A percentile compares a stretch with the other conserved stretches of the same genome.
Conservation (phyloP, 2,329 filamentous ascomycete genomes). For the Didymella pinodella region DNA sequence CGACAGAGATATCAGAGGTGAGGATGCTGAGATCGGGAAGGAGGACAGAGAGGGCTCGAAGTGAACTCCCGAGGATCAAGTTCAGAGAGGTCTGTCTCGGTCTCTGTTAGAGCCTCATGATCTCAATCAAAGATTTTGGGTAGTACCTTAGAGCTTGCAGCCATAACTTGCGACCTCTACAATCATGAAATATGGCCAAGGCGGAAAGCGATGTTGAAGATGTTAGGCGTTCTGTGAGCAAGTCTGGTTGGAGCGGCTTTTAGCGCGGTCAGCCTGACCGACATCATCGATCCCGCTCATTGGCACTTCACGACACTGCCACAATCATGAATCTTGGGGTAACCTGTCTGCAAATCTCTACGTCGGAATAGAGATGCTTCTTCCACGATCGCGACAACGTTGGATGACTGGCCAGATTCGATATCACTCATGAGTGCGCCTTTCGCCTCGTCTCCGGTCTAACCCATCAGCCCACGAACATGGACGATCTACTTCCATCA, state of each 20-base stretch:
- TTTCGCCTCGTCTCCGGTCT: not conserved
- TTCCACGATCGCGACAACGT: not conserved
- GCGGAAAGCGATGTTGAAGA: not conserved
- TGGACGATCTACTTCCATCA: constrained; percentile 67
- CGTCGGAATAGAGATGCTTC: not conserved
- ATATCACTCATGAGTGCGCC: not conserved
- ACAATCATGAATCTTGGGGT: constrained; percentile 11
- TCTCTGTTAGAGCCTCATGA: not conserved
- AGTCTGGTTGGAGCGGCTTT: constrained; percentile 10
- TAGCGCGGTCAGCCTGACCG: constrained; percentile 18
- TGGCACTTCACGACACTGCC: constrained; percentile 19
- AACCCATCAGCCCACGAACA: constrained; percentile 29
- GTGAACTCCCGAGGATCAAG: not conserved
- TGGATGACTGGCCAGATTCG: not conserved
- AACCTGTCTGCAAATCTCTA: not conserved
- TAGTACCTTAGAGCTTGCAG: too few species aligned
- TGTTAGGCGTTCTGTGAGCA: constrained; percentile 1
- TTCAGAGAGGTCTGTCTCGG: not conserved
- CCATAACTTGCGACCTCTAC: not conserved
- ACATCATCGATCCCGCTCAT: constrained; percentile 18
- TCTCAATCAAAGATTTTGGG: not conserved
- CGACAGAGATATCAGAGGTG: constrained; percentile 1
- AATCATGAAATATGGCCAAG: not conserved
- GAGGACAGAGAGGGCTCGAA: not conserved
- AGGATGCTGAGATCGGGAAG: constrained; percentile 11